Evolutionary conservation across 768 basidiomycete genomes (phyloP).

Genomic region (Trametes cingulata): DNA sequence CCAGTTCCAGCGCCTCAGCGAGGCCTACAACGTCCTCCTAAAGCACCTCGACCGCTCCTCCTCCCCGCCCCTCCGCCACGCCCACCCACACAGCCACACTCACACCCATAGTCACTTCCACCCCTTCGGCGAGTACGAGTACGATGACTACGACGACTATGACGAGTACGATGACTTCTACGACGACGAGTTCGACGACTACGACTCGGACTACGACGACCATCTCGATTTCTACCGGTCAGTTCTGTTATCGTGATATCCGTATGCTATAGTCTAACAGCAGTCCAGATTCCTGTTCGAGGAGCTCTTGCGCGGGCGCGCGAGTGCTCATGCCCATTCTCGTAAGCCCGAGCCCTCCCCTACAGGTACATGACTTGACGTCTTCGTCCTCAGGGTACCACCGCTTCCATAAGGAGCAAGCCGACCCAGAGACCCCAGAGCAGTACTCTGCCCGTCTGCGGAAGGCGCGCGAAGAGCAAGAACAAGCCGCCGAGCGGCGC

Average conservation of each 20-base stretch:
- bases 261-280: neutral
- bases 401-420: conserved; percentile 26
- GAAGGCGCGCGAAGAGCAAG: conserved; percentile 52
- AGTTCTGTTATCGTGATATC: conserved; percentile 7
- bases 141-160: conserved; percentile 40
- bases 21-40: conserved; percentile 63
- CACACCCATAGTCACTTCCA: conserved; percentile 23
- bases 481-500: conserved; percentile 54
- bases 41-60: conserved; percentile 50
- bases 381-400: conserved; percentile 7
- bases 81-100: conserved; percentile 14
- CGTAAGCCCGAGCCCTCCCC: conserved; percentile 9
- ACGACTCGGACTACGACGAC: conserved; percentile 38
- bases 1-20: conserved; percentile 68
- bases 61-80: conserved; percentile 27
- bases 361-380: neutral
- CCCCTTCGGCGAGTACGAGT: conserved; percentile 31
- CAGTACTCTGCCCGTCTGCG: conserved; percentile 55
- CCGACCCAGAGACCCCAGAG: conserved; percentile 47
- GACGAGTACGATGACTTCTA: conserved; percentile 39
- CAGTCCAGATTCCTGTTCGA: conserved; percentile 49
- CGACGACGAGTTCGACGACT: conserved; percentile 30
- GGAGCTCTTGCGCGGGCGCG: conserved; percentile 42
- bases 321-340: conserved; percentile 24
- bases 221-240: conserved; percentile 50